Conservation (phyloP, 192 early-diverging fungal species). For the Coemansia sp. region DNA sequence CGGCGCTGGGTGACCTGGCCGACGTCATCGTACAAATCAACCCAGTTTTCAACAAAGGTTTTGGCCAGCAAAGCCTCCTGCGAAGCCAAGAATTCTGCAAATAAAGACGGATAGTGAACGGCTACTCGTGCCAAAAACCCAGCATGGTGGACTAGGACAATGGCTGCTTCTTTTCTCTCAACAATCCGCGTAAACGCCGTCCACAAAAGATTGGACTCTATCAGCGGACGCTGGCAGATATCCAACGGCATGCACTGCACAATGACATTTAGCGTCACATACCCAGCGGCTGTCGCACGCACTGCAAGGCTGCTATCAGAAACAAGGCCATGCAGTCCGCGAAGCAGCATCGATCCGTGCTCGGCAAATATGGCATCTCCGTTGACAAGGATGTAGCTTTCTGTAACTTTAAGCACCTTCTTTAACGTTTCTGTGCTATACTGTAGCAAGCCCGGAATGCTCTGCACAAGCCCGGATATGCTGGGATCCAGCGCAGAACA, state of each 20-base stretch:
- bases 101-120: slow-evolving; percentile 34
- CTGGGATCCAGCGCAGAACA: slow-evolving; percentile 54
- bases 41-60: slow-evolving; percentile 37
- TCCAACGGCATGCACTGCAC: slow-evolving; percentile 36
- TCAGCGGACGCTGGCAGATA: slow-evolving; percentile 8
- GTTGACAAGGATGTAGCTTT: slow-evolving; percentile 76
- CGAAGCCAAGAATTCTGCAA: slow-evolving; percentile 34
- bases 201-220: slow-evolving; percentile 30
- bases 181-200: slow-evolving; percentile 38
- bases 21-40: slow-evolving; percentile 31
- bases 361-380: slow-evolving; percentile 14
- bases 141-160: slow-evolving; percentile 29
- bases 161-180: slow-evolving; percentile 29
- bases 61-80: slow-evolving; percentile 20
- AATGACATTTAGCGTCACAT: slow-evolving; percentile 29
- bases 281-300: slow-evolving; percentile 32
- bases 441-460: slow-evolving; percentile 64
- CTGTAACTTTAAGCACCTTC: slow-evolving; percentile 77
- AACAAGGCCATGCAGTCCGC: slow-evolving; percentile 31
- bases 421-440: slow-evolving; percentile 75
- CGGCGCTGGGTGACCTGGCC: slow-evolving; percentile 34
- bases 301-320: slow-evolving; percentile 22
- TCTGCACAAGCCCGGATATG: slow-evolving; percentile 63
- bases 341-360: slow-evolving; percentile 19
- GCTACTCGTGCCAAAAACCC: slow-evolving; percentile 39